Conservation (phyloP, 768 basidiomycete genomes). For the Panaeolus cyanescens region DNA sequence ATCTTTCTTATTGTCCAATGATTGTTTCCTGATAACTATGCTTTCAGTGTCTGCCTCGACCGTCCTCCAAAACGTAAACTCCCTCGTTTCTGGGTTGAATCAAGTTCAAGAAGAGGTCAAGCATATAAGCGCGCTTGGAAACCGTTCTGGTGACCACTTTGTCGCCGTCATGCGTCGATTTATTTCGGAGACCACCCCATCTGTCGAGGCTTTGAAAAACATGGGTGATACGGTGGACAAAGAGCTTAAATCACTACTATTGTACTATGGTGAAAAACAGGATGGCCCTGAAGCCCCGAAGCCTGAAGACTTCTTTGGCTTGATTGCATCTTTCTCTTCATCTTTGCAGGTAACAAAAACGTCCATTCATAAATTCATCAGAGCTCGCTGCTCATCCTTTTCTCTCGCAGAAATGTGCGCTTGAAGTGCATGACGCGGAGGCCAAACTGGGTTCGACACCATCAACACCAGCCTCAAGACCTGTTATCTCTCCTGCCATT, state of each 20-base stretch:
- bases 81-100: slow-evolving; percentile 55
- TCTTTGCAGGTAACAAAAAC: slow-evolving; percentile 58
- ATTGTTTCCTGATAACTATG: background rate
- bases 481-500: background rate
- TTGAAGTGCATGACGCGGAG: slow-evolving; percentile 62
- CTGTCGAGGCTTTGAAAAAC: slow-evolving; percentile 65
- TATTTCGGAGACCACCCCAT: slow-evolving; percentile 44
- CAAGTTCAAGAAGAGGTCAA: slow-evolving; percentile 61
- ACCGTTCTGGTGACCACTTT: slow-evolving; percentile 31
- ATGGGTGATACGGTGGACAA: slow-evolving; percentile 57
- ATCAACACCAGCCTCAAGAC: slow-evolving; percentile 16
- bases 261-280: slow-evolving; percentile 79
- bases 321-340: slow-evolving; percentile 74
- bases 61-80: slow-evolving; percentile 58
- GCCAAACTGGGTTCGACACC: slow-evolving; percentile 28
- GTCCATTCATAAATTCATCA: background rate
- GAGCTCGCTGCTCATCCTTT: slow-evolving; percentile 1
- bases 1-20: background rate
- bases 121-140: slow-evolving; percentile 52
- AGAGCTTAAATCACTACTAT: slow-evolving; percentile 61
- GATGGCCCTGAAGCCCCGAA: slow-evolving; percentile 65
- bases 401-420: slow-evolving; percentile 62
- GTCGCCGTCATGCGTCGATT: slow-evolving; percentile 44
- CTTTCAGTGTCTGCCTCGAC: slow-evolving; percentile 72
- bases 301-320: slow-evolving; percentile 81